Evolutionary conservation across 163 green algal species (phyloP).

Genomic region (Chlorella variabilis): DNA sequence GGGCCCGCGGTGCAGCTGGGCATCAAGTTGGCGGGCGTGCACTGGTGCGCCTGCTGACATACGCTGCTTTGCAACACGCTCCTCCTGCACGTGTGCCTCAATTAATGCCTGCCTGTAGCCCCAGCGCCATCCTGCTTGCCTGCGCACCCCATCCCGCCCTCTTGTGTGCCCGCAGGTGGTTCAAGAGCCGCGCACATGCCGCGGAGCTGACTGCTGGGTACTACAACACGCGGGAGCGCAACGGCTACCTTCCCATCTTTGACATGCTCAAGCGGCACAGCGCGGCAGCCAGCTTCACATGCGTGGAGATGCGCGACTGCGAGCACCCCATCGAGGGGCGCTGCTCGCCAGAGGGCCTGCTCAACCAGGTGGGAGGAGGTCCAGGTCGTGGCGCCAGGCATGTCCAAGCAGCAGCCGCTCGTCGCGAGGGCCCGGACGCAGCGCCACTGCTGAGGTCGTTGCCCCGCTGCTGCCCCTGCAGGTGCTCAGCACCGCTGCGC

Average conservation of each 20-base stretch:
- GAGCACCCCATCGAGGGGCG: constrained; percentile 91
- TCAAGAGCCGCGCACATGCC: constrained; percentile 88
- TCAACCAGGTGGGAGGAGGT: constrained; percentile 62
- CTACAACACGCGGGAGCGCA: constrained; percentile 92
- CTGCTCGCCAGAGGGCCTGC: constrained; percentile 91
- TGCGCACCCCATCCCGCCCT: background rate
- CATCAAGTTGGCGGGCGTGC: constrained; percentile 94
- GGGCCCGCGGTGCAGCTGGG: constrained; percentile 78
- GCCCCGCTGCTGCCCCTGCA: constrained; percentile 53
- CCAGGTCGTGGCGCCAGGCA: background rate
- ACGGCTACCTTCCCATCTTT: constrained; percentile 89
- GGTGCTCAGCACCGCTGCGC: constrained; percentile 53
- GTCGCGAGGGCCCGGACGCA: too few relatives aligned
- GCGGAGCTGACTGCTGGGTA: constrained; percentile 97
- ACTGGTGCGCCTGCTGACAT: constrained; percentile 77
- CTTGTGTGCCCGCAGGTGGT: constrained; percentile 62
- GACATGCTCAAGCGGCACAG: constrained; percentile 74
- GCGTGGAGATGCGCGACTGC: constrained; percentile 98
- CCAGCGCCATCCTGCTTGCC: too few relatives aligned
- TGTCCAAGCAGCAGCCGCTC: background rate
- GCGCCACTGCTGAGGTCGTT: too few relatives aligned
- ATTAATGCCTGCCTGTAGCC: too few relatives aligned
- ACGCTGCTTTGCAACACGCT: too few relatives aligned
- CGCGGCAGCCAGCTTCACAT: constrained; percentile 91
- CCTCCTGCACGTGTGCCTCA: too few relatives aligned